A percentile compares a stretch with the other conserved stretches of the same genome.
Evolutionary conservation across 1,284 basidiomycete genomes (phyloP).

Genomic region (Crepidotus sp.): DNA sequence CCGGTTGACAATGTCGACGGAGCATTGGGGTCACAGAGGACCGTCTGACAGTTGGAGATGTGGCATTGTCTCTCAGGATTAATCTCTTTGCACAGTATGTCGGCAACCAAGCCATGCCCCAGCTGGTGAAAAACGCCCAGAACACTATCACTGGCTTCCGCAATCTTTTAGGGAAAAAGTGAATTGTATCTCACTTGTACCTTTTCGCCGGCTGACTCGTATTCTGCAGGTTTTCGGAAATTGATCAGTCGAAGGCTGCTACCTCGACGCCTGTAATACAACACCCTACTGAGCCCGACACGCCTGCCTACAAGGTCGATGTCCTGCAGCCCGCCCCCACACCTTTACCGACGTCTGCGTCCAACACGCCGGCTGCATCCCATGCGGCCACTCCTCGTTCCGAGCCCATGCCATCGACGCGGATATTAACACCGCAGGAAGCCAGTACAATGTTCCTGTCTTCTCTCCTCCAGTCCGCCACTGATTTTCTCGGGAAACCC

Average conservation of each 20-base stretch:
- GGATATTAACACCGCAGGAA: conserved; percentile 79
- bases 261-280: conserved; percentile 64
- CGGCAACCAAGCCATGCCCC: conserved; percentile 90
- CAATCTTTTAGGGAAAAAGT: conserved; percentile 91
- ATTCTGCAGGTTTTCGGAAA: conserved; percentile 58
- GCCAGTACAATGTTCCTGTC: conserved; percentile 81
- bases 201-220: not conserved
- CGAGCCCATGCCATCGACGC: conserved; percentile 69
- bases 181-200: conserved; percentile 19
- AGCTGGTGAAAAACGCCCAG: conserved; percentile 90
- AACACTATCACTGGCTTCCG: conserved; percentile 95
- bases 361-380: conserved; percentile 61
- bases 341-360: conserved; percentile 41
- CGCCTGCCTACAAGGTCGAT: conserved; percentile 82
- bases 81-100: conserved; percentile 60
- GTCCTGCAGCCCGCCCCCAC: conserved; percentile 68
- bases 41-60: not conserved
- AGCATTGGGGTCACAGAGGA: not conserved
- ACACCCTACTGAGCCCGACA: conserved; percentile 64
- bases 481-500: conserved; percentile 86
- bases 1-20: not conserved
- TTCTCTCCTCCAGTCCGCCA: conserved; percentile 80
- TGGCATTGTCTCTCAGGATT: conserved; percentile 8
- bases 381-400: conserved; percentile 67
- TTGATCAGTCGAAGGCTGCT: conserved; percentile 45